Conservation (phyloP, 768 basidiomycete genomes). For the Macrolepiota fuliginosa region DNA sequence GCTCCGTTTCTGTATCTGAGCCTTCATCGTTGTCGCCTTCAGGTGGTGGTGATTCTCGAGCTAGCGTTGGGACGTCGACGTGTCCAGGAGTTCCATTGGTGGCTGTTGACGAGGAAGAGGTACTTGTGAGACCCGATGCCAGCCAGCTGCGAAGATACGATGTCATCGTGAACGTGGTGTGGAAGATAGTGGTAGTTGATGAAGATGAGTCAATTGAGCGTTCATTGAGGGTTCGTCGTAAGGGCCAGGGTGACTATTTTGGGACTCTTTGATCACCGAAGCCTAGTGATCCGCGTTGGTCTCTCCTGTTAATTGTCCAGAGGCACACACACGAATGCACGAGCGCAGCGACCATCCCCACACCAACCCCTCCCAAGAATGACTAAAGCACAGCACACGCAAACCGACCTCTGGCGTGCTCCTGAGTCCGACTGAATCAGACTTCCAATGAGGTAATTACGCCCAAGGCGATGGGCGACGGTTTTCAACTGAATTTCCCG, state of each 20-base stretch:
- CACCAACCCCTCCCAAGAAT: conserved; percentile 60
- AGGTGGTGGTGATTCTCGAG: conserved; percentile 38
- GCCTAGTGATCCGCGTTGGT: conserved; percentile 1
- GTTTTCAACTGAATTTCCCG: conserved; percentile 40
- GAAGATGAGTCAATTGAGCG: background rate
- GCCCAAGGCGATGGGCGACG: conserved; percentile 41
- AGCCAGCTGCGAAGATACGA: conserved; percentile 66
- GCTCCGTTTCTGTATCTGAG: conserved; percentile 31
- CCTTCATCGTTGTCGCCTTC: conserved; percentile 40
- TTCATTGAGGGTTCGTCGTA: background rate
- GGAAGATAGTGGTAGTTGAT: conserved; percentile 6
- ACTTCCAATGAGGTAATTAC: conserved; percentile 47
- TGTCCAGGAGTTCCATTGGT: conserved; percentile 20
- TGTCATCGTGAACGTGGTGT: conserved; percentile 34
- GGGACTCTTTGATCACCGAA: background rate
- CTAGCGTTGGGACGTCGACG: conserved; percentile 29
- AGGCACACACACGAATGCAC: conserved; percentile 44
- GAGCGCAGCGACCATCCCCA: conserved; percentile 52
- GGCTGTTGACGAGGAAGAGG: conserved; percentile 20
- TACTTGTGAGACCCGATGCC: conserved; percentile 26
- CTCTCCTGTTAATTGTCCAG: too few relatives aligned
- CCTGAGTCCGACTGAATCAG: conserved; percentile 43
- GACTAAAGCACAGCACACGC: conserved; percentile 40
- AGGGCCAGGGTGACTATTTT: background rate
- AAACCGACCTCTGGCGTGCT: conserved; percentile 31